Base-by-base conservation (phyloP, 2,329 filamentous ascomycete species). In the Orbilia brochopaga region DNA sequence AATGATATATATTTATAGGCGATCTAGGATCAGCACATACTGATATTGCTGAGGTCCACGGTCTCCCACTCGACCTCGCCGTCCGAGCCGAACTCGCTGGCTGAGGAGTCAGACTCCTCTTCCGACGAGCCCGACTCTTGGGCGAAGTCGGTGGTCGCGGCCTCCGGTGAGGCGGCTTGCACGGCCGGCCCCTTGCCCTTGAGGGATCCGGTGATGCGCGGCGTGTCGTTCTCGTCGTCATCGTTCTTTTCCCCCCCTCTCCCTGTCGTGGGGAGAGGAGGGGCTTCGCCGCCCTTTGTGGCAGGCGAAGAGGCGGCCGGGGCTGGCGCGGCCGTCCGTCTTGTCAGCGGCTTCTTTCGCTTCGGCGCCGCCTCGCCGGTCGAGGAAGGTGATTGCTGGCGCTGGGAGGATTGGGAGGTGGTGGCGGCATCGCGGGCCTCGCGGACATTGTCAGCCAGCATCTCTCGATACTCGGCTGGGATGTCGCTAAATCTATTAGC, bases 21-120 rank as follows among this genome's bases (percentile, higher is more conserved):
- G 37, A 32, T 76, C 76, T 70, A 65, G 55, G 61, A 77, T 32
- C 56, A 57, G 55, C 67, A 67, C 75, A 70, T 75, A 73, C 75
- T 56, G 69, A 78, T 58, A 69, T 79, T 77, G n/a, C 80, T 78
- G 17, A 84, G 77, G 61, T 83, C 81, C 51, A 87, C 81, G 74
- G 87, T 86, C 78, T 89, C 86, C 83, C 87, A 89, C 52, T 87
- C 86, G 69, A 85, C 79, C 58, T 87, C 85, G 58, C 82, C 83
- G 30, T 83, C 83, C 10, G 80, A 81, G 24, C 77, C 73, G 19
- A 78, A 75, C 62, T 80, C 78, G 59, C 79, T 78, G 35, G 78
- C 77, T 46, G 77, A 73, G 11, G 40, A 62, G 17, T 65, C 58
- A 21, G 53, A 35, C 19, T 52, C 57, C 50, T 58, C 40, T 24